Evolutionary conservation across 768 basidiomycete genomes (phyloP).

Genomic region (Tulasnella sp.): DNA sequence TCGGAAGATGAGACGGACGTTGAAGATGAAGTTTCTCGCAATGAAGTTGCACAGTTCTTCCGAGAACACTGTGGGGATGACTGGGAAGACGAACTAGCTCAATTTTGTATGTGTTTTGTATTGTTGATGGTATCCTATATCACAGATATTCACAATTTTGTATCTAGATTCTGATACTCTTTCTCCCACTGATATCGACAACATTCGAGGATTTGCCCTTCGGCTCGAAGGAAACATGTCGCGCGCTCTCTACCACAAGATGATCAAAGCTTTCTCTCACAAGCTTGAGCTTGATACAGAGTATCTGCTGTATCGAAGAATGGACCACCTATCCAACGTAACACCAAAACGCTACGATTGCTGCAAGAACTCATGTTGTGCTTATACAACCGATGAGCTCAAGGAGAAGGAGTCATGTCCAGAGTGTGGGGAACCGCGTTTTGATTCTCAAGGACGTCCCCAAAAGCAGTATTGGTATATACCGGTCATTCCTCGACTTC

Average conservation of each 20-base stretch:
- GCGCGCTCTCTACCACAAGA: neutral
- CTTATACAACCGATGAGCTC: neutral
- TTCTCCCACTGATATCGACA: neutral
- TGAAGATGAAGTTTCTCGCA: too few species aligned
- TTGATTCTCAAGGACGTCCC: neutral
- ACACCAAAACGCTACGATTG: neutral
- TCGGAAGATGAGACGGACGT: too few species aligned
- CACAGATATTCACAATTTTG: too few species aligned
- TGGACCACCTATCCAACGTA: neutral
- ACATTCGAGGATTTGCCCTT: neutral
- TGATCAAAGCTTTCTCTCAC: neutral
- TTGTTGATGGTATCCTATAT: too few species aligned
- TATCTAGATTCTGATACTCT: neutral
- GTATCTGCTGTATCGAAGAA: neutral
- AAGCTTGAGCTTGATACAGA: neutral
- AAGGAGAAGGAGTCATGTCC: neutral
- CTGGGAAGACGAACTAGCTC: too few species aligned
- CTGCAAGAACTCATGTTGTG: conserved; percentile 1
- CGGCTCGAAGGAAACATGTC: neutral
- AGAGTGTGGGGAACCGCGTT: neutral
- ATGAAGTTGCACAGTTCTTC: too few species aligned
- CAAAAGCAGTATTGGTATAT: neutral
- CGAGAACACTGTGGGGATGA: too few species aligned
- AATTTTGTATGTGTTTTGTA: too few species aligned
- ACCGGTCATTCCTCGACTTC: neutral